A percentile compares a stretch with the other conserved stretches of the same genome.
Evolutionary conservation across 2,329 filamentous ascomycete genomes (phyloP).

Genomic region (Apiospora aurea): DNA sequence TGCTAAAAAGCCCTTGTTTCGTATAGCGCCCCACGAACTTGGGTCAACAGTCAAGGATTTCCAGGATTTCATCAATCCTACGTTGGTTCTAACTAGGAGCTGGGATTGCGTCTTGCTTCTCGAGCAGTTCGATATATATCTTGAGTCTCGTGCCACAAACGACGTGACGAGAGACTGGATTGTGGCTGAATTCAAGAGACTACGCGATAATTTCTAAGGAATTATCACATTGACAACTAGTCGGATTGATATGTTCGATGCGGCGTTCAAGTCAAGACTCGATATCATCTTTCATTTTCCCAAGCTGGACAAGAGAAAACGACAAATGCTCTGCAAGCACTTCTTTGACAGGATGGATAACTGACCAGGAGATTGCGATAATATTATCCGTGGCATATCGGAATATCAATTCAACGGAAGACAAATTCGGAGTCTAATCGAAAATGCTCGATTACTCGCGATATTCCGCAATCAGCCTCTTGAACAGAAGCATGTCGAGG

Average conservation of each 20-base stretch:
- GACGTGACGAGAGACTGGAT: background rate
- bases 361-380: too few species aligned
- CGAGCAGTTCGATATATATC: background rate
- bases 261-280: too few species aligned
- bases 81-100: background rate
- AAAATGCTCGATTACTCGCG: background rate
- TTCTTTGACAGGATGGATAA: too few species aligned
- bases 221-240: background rate
- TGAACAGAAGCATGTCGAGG: background rate
- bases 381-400: too few species aligned
- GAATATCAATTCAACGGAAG: background rate
- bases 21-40: background rate
- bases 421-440: background rate
- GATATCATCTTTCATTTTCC: too few species aligned
- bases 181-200: background rate
- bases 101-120: background rate
- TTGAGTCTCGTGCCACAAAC: background rate
- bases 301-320: too few species aligned
- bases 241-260: background rate
- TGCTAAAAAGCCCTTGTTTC: background rate
- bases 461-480: background rate
- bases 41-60: background rate
- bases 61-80: background rate
- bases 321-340: too few species aligned
- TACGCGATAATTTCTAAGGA: background rate